Conservation (phyloP, 192 early-diverging fungal genomes). For the Cetraspora pellucida region DNA sequence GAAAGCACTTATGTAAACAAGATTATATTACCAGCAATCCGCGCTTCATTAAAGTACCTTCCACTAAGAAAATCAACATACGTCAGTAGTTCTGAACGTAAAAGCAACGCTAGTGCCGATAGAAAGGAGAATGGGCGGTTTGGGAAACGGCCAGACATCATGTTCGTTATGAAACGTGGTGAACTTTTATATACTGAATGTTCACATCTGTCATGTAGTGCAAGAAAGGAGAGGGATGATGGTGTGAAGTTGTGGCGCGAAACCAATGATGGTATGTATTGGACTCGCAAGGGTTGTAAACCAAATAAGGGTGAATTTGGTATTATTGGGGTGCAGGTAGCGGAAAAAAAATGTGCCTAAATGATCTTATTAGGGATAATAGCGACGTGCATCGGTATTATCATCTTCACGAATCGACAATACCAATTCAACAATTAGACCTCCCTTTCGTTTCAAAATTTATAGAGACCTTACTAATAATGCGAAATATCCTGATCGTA, state of each 20-base stretch:
- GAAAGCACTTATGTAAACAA: conserved; percentile 22
- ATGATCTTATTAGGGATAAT: conserved; percentile 13
- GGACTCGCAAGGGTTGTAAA: conserved; percentile 16
- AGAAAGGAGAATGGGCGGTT: background rate
- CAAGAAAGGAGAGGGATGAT: conserved; percentile 13
- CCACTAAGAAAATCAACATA: conserved; percentile 6
- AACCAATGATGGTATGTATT: conserved; percentile 3
- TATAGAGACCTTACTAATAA: background rate
- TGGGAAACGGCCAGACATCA: conserved; percentile 6
- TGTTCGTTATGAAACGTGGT: conserved; percentile 21
- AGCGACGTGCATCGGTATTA: background rate
- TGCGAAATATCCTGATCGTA: background rate
- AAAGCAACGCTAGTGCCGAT: conserved; percentile 4
- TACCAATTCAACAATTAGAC: background rate
- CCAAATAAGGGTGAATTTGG: conserved; percentile 7
- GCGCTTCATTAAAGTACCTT: conserved; percentile 2
- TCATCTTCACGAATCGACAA: background rate
- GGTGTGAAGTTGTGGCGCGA: conserved; percentile 9
- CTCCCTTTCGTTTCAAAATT: background rate
- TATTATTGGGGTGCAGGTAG: conserved; percentile 4
- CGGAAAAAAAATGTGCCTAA: background rate
- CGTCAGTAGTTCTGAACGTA: background rate
- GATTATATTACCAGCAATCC: background rate
- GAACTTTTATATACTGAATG: conserved; percentile 22
- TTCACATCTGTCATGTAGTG: conserved; percentile 5